phyloP scores from a whole-genome alignment of 345 rosid genomes.

The Citrus cavaleriei region DNA sequence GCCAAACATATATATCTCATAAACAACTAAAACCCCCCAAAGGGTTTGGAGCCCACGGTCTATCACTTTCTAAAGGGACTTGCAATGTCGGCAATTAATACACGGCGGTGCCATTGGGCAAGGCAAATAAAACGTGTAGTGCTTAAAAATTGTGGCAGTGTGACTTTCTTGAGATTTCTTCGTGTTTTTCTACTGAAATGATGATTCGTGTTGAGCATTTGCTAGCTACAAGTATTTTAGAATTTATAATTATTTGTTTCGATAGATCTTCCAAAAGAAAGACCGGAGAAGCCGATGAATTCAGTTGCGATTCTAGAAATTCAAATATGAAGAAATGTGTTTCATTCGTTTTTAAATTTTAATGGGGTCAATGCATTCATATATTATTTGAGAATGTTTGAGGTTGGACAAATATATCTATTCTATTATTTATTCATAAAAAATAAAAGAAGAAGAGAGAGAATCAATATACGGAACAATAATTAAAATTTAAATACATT shows the following conservation, averaged over 20 bases:
- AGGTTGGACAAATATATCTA: not conserved
- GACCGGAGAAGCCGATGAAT: not conserved
- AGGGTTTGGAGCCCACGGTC: constrained; percentile 13
- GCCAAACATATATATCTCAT: not conserved
- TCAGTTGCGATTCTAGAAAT: not conserved
- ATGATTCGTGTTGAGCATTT: constrained; percentile 1
- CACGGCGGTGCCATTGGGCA: not conserved
- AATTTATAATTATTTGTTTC: not conserved
- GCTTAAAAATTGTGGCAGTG: not conserved
- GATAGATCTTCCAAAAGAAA: not conserved
- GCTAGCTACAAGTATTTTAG: not conserved
- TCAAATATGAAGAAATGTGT: not conserved
- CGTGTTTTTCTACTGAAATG: not conserved
- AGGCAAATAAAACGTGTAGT: not conserved
- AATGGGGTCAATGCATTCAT: not conserved
- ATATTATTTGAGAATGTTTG: not conserved
- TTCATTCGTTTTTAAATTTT: not conserved
- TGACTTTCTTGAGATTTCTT: not conserved
- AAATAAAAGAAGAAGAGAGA: not conserved
- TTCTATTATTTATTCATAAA: not conserved
- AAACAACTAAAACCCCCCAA: not conserved
- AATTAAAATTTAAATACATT: not conserved
- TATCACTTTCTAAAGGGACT: not conserved
- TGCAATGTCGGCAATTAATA: constrained; percentile 10
- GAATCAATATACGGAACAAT: not conserved